A percentile compares a stretch with the other conserved stretches of the same genome.
phyloP scores from a whole-genome alignment of 2,329 filamentous ascomycete species.

The Phyllosticta citrichinensis region DNA sequence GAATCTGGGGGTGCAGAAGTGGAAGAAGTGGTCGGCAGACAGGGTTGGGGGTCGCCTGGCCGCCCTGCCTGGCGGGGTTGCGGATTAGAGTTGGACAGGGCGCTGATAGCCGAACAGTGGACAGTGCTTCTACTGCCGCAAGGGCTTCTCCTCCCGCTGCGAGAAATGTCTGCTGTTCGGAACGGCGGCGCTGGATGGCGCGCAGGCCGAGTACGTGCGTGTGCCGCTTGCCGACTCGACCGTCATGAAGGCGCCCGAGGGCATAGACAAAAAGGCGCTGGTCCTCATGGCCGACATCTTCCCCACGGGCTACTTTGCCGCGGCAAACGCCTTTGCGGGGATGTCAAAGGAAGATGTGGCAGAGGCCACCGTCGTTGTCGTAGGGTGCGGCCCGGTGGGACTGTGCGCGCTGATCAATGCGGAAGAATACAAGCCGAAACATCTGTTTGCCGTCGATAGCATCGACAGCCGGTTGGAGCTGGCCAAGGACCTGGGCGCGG shows the following conservation, averaged over 20 bases:
- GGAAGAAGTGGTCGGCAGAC: background rate
- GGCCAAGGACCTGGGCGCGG: constrained; percentile 65
- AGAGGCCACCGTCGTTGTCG: constrained; percentile 63
- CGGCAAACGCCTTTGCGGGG: constrained; percentile 63
- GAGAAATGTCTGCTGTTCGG: constrained; percentile 62
- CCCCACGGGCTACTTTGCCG: constrained; percentile 73
- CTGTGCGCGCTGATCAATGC: constrained; percentile 74
- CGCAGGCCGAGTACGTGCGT: constrained; percentile 64
- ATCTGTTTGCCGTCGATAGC: constrained; percentile 70
- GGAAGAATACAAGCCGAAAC: constrained; percentile 62
- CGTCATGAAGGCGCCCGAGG: constrained; percentile 59
- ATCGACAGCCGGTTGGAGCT: constrained; percentile 64
- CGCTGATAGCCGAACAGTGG: constrained; percentile 34
- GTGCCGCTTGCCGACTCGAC: constrained; percentile 50
- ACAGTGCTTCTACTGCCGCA: constrained; percentile 76
- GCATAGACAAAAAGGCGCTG: constrained; percentile 62
- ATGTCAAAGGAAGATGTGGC: constrained; percentile 47
- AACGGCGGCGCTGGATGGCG: constrained; percentile 58
- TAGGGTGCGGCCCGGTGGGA: constrained; percentile 73
- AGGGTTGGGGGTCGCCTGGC: background rate
- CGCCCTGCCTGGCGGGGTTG: background rate
- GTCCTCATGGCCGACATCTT: constrained; percentile 92
- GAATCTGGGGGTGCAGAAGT: background rate
- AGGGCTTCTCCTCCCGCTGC: constrained; percentile 69
- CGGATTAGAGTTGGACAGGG: background rate